A percentile compares a stretch with the other conserved stretches of the same genome.
These are phyloP conservation scores for Cucurbita moschata DNA, from an alignment of 306 rosid genomes.

Conservation along the genomic window DNA sequence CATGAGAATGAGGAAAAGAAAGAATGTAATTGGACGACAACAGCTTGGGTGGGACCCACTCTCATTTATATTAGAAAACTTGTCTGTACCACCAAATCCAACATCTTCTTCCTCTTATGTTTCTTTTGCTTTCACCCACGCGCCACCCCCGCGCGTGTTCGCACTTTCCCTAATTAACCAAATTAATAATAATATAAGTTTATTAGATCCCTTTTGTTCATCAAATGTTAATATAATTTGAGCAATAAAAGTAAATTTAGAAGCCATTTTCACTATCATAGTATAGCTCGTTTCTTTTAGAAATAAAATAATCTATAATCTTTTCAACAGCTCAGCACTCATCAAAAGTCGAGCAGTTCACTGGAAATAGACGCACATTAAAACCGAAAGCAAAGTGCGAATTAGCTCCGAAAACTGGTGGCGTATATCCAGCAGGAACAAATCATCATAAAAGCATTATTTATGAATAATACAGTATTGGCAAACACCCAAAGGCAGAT, in stretches of 20 bases:
- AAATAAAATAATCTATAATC: neutral
- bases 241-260: neutral
- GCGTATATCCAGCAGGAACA: conserved; percentile 37
- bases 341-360: neutral
- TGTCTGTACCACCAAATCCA: conserved; percentile 1
- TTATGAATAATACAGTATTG: conserved; percentile 61
- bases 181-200: no score
- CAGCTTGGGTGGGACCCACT: neutral
- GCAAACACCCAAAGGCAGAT: conserved; percentile 36
- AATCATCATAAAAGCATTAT: conserved; percentile 61
- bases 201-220: neutral
- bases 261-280: neutral
- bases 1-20: neutral
- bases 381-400: conserved; percentile 5
- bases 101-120: neutral
- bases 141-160: neutral
- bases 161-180: neutral
- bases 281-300: neutral
- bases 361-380: neutral
- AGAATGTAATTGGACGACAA: neutral
- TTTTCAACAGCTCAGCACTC: neutral
- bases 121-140: neutral
- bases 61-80: neutral
- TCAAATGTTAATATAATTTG: neutral
- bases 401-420: conserved; percentile 15